Evolutionary conservation across 345 rosid species (phyloP), one percentile per base, ranked within the genome.

Genomic region (Aquilaria yunnanensis): DNA sequence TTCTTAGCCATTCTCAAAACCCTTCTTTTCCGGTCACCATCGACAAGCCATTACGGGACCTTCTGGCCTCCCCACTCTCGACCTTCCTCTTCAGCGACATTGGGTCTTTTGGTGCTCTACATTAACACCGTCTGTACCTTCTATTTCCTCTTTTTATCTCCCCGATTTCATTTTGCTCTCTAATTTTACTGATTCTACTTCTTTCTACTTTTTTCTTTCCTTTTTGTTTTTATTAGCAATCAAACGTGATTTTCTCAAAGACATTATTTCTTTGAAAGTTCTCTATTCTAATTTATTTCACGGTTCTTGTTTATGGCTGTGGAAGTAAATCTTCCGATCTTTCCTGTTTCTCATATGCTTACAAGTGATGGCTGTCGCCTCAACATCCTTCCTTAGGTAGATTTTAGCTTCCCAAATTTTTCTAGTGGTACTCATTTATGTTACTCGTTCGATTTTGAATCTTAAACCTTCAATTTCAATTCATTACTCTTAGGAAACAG

Each of bases 341-440:
- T 23, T 57, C 41, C 58, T 65, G 53, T 60, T 60, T 12, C 65
- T 67, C 86, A 94, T 92, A 80, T 80, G 64, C 72, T 78, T 46
- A 70, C 75, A 52, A 82, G 85, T 34, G 87, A 87, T 23, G 52
- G 61, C 32, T 66, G 76, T 46, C 97, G 71, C 67, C 75, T 90
- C 32, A 84, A 90, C 79, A 74, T 86, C 63, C 78, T 93, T 64
- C 90, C 86, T 0, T 87, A 83, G 91, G 98, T 89, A 59, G 2
- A 0, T n/a, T 48, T 51, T 1, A 43, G 16, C 7, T 52, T 56
- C 55, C 52, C 7, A 54, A 13, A 60, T 47, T 49, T 37, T 59
- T 12, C 34, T 16, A n/a, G 6, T 16, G 63, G n/a, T 33, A 51
- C 63, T 60, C 32, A 0, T 14, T 12, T 5, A 46, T 60, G 45